These are phyloP conservation scores for Carex arenaria DNA, from an alignment of 202 grass and related monocot genomes.

Conservation along the genomic window DNA sequence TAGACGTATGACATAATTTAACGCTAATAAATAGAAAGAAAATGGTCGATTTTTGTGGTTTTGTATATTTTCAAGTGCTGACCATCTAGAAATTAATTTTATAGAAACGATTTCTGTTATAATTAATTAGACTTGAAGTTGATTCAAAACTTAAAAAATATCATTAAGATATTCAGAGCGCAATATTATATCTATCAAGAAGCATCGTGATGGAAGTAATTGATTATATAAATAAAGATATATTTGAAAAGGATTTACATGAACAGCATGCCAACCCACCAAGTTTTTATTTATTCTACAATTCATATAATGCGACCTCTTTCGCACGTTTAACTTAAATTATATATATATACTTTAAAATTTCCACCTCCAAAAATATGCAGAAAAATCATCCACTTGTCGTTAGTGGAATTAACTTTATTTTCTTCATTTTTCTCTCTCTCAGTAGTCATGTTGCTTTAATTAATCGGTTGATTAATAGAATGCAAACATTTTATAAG, in stretches of 20 bases:
- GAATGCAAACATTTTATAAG: not conserved
- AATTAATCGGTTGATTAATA: not conserved
- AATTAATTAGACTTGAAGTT: not conserved
- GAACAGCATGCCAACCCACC: constrained; percentile 12
- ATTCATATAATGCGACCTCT: constrained; percentile 1
- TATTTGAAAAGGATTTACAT: not conserved
- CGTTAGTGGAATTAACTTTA: not conserved
- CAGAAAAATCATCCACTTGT: not conserved
- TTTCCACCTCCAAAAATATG: not conserved
- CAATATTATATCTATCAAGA: not conserved
- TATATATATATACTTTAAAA: not conserved
- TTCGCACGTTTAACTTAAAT: constrained; percentile 1
- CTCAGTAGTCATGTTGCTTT: not conserved
- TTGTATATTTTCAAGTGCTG: no score
- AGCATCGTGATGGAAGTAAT: not conserved
- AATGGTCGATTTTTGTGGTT: not conserved
- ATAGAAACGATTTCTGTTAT: not conserved
- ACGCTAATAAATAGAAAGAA: not conserved
- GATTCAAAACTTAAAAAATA: not conserved
- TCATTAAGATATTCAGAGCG: not conserved
- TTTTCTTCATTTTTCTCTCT: not conserved
- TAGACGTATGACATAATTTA: not conserved
- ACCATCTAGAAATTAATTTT: no score
- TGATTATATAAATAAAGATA: not conserved
- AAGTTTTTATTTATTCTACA: not conserved